Evolutionary conservation across 2,329 filamentous ascomycete species (phyloP).

Genomic region (Orbilia javanica): DNA sequence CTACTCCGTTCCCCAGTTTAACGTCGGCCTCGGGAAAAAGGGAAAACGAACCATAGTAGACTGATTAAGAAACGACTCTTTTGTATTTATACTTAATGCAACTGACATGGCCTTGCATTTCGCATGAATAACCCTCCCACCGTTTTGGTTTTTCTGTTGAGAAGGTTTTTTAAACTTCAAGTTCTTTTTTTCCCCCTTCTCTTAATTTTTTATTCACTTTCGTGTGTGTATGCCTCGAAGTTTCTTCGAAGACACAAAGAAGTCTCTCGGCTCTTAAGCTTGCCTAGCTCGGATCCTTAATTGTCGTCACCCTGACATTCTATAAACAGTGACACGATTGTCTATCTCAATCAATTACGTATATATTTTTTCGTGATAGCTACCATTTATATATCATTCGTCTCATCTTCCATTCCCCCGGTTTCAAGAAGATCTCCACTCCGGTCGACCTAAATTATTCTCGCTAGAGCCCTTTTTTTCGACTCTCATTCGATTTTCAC

Average conservation of each 20-base stretch:
- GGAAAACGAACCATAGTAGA: conserved; percentile 30
- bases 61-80: background rate
- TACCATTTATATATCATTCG: background rate
- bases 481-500: background rate
- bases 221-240: background rate
- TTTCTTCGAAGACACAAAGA: conserved; percentile 3
- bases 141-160: conserved; percentile 19
- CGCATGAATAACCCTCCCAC: conserved; percentile 18
- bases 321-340: background rate
- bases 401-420: background rate
- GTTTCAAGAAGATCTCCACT: background rate
- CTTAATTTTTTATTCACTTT: background rate
- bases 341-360: background rate
- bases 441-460: background rate
- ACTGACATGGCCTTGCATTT: conserved; percentile 52
- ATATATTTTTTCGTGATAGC: background rate
- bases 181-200: background rate
- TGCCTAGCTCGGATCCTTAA: conserved; percentile 16
- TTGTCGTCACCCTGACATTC: background rate
- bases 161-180: conserved; percentile 43
- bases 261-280: conserved; percentile 7
- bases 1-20: conserved; percentile 8
- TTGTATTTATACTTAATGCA: conserved; percentile 42
- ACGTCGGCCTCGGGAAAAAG: conserved; percentile 32
- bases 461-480: background rate